Conservation (phyloP, 495 filamentous ascomycete species). For the Penicillium psychrofluorescens region DNA sequence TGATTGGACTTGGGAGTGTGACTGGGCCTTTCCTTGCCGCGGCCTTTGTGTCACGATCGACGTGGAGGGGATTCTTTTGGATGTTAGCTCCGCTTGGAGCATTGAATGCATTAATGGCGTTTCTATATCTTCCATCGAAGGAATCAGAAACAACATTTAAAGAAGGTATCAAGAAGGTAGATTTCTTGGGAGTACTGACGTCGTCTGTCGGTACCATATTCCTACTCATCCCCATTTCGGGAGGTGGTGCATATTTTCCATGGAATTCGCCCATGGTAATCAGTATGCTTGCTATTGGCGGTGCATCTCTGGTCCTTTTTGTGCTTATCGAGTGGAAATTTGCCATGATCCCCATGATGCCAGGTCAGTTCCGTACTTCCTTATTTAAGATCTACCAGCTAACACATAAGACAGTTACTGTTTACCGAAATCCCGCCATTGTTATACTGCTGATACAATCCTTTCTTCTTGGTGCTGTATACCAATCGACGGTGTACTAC, state of each 20-base stretch:
- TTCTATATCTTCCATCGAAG: slow-evolving; percentile 25
- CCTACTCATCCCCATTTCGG: slow-evolving; percentile 51
- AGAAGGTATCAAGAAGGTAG: slow-evolving; percentile 41
- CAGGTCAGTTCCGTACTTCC: slow-evolving; percentile 15
- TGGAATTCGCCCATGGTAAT: slow-evolving; percentile 53
- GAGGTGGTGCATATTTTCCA: slow-evolving; percentile 47
- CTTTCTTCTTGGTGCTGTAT: slow-evolving; percentile 49
- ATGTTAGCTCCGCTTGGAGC: slow-evolving; percentile 22
- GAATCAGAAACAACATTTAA: slow-evolving; percentile 15
- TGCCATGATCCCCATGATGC: slow-evolving; percentile 49
- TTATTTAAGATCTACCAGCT: too few relatives aligned
- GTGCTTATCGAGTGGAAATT: slow-evolving; percentile 46
- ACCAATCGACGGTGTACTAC: slow-evolving; percentile 45
- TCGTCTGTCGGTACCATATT: slow-evolving; percentile 43
- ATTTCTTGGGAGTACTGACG: slow-evolving; percentile 40
- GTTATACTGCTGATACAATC: slow-evolving; percentile 44
- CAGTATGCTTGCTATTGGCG: slow-evolving; percentile 45
- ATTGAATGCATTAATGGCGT: slow-evolving; percentile 19
- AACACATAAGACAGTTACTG: slow-evolving; percentile 24
- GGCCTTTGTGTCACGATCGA: slow-evolving; percentile 25
- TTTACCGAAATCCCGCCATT: slow-evolving; percentile 38
- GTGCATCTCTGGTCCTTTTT: slow-evolving; percentile 33
- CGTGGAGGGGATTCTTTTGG: slow-evolving; percentile 36
- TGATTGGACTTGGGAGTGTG: slow-evolving; percentile 27
- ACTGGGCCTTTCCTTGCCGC: slow-evolving; percentile 33